A percentile compares a stretch with the other conserved stretches of the same genome.
Conservation (phyloP, 2,329 filamentous ascomycete species). For the Beauveria pseudobassiana region DNA sequence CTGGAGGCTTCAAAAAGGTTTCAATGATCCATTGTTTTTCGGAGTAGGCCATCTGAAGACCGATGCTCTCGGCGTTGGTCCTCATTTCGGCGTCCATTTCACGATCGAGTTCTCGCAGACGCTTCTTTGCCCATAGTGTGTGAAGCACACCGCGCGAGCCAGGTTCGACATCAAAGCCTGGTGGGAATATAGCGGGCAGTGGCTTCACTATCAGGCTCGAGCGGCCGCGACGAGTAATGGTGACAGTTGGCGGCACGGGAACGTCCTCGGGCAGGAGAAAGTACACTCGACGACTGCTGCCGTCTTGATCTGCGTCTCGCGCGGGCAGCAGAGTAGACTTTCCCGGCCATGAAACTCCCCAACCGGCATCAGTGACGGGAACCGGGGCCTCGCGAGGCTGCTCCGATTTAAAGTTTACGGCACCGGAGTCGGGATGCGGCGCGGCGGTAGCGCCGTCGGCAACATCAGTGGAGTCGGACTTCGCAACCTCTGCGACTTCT, state of each 20-base stretch:
- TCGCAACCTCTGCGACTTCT: not conserved
- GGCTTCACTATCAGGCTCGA: conserved; percentile 59
- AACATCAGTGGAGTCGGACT: not conserved
- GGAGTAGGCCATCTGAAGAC: conserved; percentile 72
- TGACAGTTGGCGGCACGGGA: conserved; percentile 64
- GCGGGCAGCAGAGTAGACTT: conserved; percentile 66
- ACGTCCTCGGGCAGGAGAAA: conserved; percentile 71
- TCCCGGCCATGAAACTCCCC: conserved; percentile 79
- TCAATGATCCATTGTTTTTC: conserved; percentile 81
- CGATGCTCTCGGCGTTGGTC: conserved; percentile 72
- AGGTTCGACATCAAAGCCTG: conserved; percentile 61
- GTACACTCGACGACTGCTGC: conserved; percentile 57
- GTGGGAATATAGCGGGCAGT: conserved; percentile 78
- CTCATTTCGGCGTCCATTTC: conserved; percentile 71
- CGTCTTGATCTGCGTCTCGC: conserved; percentile 29
- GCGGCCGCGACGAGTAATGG: conserved; percentile 42
- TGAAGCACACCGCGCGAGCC: conserved; percentile 79
- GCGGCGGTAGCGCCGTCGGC: not conserved
- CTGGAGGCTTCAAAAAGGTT: conserved; percentile 49
- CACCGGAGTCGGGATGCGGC: not conserved
- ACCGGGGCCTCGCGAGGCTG: conserved; percentile 12
- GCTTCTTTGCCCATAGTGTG: conserved; percentile 82
- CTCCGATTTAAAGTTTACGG: not conserved
- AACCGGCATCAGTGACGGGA: conserved; percentile 30
- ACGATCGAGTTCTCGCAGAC: conserved; percentile 63